Evolutionary conservation across 768 basidiomycete species (phyloP), one percentile per base, ranked within the genome.

Genomic region (Russula dissimulans): DNA sequence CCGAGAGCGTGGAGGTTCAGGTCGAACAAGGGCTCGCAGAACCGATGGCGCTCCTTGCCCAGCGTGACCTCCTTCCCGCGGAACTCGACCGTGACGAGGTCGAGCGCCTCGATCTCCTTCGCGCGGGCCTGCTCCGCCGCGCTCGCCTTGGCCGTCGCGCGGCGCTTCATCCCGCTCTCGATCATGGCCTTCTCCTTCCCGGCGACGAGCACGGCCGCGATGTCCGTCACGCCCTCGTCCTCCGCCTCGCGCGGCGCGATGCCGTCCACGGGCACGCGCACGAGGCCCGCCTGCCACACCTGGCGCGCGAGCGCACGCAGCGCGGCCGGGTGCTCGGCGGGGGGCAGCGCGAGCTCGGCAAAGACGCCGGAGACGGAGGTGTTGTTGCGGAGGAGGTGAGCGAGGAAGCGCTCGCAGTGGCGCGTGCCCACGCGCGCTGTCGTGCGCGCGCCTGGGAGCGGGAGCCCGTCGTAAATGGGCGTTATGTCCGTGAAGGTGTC

Each of bases 101-200:
- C 90, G 59, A 91, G 74, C 0, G 91, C 87, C 68, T 89, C 86
- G 38, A 92, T 88, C 72, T 92, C 90, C 63, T 81, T 79, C 46
- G 87, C 88, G 38, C 89, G 84, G 14, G 88, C 88, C 68, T 83
- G 85, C 70, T 88, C 91, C 11, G 86, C 89, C 42, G 86, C 90
- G 50, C 82, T 82, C 29, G 84, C 86, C 63, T 84, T 87, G 34
- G 81, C 83, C 8, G 78, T 85, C 29, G 81, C 79, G 64, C 85
- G 86, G 69, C 86, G 88, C 74, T 88, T 91, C 75, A 85, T 86
- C 18, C 84, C 87, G 62, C 82, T 84, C 71, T 93, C 91, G 61
- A 95, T 93, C 38, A 94, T 82, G 0, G 91, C 89, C 65, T 86
- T 84, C 72, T 94, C 93, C 68, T 87, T 89, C n/a, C 93, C 93